Conservation (phyloP, 805 yeast genomes). For the Starmerella sp. region DNA sequence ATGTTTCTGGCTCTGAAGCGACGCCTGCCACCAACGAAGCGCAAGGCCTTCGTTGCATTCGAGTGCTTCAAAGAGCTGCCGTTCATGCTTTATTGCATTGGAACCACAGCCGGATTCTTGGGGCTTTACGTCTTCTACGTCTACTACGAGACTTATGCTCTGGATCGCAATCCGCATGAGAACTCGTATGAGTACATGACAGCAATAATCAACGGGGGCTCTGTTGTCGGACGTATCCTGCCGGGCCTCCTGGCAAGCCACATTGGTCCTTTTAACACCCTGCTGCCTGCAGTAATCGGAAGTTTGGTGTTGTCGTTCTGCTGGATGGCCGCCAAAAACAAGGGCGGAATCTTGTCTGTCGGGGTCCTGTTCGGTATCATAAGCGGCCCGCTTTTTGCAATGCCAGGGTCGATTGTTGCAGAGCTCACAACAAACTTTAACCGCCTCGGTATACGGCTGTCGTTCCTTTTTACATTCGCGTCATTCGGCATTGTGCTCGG, state of each 20-base stretch:
- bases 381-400: conserved; percentile 28
- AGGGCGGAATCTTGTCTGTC: conserved; percentile 26
- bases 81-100: conserved; percentile 22
- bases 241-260: conserved; percentile 40
- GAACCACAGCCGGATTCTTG: conserved; percentile 24
- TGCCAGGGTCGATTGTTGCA: conserved; percentile 28
- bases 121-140: conserved; percentile 30
- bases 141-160: conserved; percentile 28
- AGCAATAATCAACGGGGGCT: conserved; percentile 30
- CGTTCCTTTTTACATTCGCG: conserved; percentile 45
- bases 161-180: conserved; percentile 19
- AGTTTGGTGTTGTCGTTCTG: conserved; percentile 27
- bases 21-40: conserved; percentile 26
- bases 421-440: conserved; percentile 23
- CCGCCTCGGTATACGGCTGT: conserved; percentile 39
- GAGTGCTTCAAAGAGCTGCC: conserved; percentile 25
- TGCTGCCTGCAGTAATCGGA: conserved; percentile 26
- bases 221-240: conserved; percentile 40
- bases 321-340: conserved; percentile 29
- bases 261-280: conserved; percentile 37
- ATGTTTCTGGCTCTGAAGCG: conserved; percentile 23
- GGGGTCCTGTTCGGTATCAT: conserved; percentile 27
- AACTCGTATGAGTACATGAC: conserved; percentile 25
- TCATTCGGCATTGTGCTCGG: conserved; percentile 36
- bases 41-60: conserved; percentile 23